These are phyloP conservation scores for Silybum marianum DNA, from an alignment of 129 eudicot genomes.

Conservation along the genomic window DNA sequence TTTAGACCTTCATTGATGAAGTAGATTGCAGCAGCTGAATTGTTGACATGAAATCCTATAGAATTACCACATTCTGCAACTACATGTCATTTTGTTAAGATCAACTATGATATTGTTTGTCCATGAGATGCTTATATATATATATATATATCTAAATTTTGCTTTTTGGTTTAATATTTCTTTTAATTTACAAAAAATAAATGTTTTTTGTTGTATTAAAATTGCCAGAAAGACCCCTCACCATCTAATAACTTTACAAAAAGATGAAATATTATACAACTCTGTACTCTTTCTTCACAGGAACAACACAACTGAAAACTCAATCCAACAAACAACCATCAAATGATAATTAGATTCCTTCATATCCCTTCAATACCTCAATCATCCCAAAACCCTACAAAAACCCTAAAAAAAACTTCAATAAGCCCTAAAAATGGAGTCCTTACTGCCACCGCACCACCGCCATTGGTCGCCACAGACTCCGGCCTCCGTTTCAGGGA, in stretches of 20 bases:
- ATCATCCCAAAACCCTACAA: slow-evolving; percentile 21
- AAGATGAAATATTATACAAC: slow-evolving; percentile 1
- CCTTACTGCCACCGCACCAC: slow-evolving; percentile 24
- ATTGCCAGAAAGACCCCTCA: not conserved
- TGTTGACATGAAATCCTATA: no score
- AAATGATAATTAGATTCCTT: slow-evolving; percentile 33
- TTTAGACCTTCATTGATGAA: no score
- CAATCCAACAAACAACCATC: slow-evolving; percentile 6
- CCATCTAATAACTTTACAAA: not conserved
- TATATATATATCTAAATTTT: no score
- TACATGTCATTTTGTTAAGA: no score
- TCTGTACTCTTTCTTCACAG: not conserved
- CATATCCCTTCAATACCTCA: slow-evolving; percentile 26
- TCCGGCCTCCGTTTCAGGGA: slow-evolving; percentile 73
- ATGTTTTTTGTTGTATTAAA: not conserved
- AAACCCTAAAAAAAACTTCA: slow-evolving; percentile 23
- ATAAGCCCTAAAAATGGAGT: slow-evolving; percentile 42
- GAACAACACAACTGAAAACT: slow-evolving; percentile 3
- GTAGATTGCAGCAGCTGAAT: no score
- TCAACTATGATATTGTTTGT: no score
- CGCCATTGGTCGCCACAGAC: slow-evolving; percentile 45
- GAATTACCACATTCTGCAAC: no score
- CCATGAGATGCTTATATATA: no score
- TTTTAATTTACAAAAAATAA: no score
- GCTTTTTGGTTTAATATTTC: not conserved